Base-by-base conservation (phyloP, 2,329 filamentous ascomycete species). In the Macrophomina tecta region DNA sequence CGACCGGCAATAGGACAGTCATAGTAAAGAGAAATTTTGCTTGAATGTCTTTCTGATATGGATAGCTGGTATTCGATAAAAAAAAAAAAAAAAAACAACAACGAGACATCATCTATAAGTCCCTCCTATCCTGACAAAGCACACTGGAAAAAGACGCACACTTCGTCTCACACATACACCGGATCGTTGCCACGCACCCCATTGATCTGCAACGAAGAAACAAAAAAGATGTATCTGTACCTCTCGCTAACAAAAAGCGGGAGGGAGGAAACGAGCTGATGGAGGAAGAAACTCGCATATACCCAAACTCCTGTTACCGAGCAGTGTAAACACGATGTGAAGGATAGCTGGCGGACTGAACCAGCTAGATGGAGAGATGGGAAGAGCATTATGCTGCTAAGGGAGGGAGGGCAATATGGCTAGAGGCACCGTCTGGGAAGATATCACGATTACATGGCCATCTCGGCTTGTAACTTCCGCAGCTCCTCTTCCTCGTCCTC, bases 401-500 rank as follows among this genome's bases (percentile, higher is more conserved):
- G 30, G 8, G 28, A 45, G 56, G 28, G n/a, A 14, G 30, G 23
- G 42, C 34, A 42, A 62, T 40, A 12, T 30, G 23, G 23, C n/a
- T 30, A 28, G 28, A 45, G 5, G 11, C 16, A 14, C 18, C n/a
- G 30, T 11, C 58, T 49, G 18, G 16, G 14, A 51, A 62, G 42
- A 62, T 4, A 8, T 28, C 40, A 28, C 6, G 8, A 46, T 63
- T 80, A 97, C 90, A 97, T 97, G 71, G 94, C 94, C 94, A 98
- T 98, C 81, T 97, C 94, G 42, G 93, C 94, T 78, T 97, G 93
- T 72, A 99, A 81, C 82, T 95, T 97, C 80, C 91, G 88, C 76
- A 98, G 84, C 82, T 98, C 94, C 74, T 90, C 94, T 80, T 98
- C 94, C 77, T 98, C 95, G 85, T 98, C 94, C 79, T 97, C 94